These are phyloP conservation scores for Paecilomyces niveus DNA, from an alignment of 2,329 filamentous ascomycete species.

Conservation along the genomic window DNA sequence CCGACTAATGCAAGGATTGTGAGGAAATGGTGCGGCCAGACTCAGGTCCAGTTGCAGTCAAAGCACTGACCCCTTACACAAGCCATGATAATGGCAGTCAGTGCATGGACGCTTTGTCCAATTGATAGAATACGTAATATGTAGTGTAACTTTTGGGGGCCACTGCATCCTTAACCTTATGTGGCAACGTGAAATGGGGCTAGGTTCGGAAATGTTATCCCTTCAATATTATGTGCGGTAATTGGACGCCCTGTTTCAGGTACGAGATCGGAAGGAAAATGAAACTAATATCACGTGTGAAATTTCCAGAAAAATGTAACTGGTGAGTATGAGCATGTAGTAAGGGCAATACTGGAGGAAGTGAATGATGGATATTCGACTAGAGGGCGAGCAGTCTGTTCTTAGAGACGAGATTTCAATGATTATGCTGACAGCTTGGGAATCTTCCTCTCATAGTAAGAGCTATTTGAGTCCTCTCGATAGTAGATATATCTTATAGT, in stretches of 20 bases:
- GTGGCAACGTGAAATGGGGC: not conserved
- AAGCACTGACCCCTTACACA: not conserved
- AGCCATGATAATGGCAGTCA: not conserved
- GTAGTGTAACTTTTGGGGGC: not conserved
- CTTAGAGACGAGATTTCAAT: too few species aligned
- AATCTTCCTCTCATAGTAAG: too few species aligned
- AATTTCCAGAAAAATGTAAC: too few species aligned
- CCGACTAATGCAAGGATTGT: not conserved
- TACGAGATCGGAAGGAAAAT: not conserved
- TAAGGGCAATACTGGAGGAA: too few species aligned
- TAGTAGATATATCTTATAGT: not conserved
- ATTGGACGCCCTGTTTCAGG: not conserved
- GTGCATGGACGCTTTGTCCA: not conserved
- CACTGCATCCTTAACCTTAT: not conserved
- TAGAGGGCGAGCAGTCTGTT: too few species aligned
- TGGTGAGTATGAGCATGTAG: too few species aligned
- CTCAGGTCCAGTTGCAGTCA: not conserved
- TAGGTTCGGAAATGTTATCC: not conserved
- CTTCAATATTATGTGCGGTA: not conserved
- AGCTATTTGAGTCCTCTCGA: not conserved
- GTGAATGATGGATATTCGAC: too few species aligned
- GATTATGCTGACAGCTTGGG: too few species aligned
- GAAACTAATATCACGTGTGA: too few species aligned
- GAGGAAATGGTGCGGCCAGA: not conserved
- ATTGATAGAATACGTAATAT: not conserved